Base-by-base conservation (phyloP, 2,329 filamentous ascomycete genomes). In the Penicillium sp. region DNA sequence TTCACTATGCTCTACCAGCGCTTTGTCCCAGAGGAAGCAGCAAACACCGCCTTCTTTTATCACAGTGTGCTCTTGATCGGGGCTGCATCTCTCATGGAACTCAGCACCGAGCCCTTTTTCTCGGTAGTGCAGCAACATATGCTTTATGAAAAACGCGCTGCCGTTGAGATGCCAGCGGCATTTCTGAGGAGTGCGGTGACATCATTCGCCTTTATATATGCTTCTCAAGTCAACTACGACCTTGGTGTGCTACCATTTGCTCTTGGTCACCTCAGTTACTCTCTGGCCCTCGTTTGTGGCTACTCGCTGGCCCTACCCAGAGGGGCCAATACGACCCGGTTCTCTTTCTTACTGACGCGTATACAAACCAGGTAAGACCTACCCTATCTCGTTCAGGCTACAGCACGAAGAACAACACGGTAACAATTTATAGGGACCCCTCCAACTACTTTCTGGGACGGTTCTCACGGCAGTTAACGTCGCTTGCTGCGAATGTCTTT, bases 191-290 rank as follows among this genome's bases (percentile, higher is more conserved):
- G 90, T 61, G 58, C 84, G 33, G 74, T 82, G 13, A 93, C 89
- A 0, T 89, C 93, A 54, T 80, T 73, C 0, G 72, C 80, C 1
- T 88, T 86, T 2, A 73, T 86, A 5, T 84, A 80, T 75, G 82
- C 82, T 1, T 76, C 79, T 38, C 69, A 62, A 47, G 63, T 59
- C 15, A 72, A 72, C 1, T 55, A 73, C 19, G 76, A 85, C 50
- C 64, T 87, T 2, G 91, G 90, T 6, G 85, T 90, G 1, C 70
- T 97, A 42, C 89, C 93, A 0, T 97, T 97, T 69, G 93, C 91
- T 0, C 70, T 89, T 13, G 94, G 93, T 10, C 89, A 97, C 69
- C 69, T 91, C 29, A 78, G 78, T 9, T 96, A 95, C 69, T 85
- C 87, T 0, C 32, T 77, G 6, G 75, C 80, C 0, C 72, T 97